Evolutionary conservation across 2,329 filamentous ascomycete genomes (phyloP).

Genomic region (Botryosphaeria dothidea): DNA sequence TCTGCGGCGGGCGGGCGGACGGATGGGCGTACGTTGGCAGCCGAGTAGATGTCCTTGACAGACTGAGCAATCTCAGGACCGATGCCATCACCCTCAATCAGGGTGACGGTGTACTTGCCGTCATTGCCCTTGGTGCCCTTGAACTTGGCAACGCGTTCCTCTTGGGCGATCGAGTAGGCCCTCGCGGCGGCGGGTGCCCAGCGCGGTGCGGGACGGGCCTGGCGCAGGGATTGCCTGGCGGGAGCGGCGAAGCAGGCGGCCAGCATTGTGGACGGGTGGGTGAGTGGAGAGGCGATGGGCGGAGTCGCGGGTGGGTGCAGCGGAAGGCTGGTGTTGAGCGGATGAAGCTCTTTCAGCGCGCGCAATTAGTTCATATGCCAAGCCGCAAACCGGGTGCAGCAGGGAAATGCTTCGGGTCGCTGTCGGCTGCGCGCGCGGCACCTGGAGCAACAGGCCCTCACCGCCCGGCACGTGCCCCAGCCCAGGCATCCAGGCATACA

Average conservation of each 20-base stretch:
- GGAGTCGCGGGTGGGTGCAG: background rate
- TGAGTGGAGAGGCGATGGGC: slow-evolving; percentile 12
- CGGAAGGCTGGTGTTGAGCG: slow-evolving; percentile 13
- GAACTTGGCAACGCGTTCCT: slow-evolving; percentile 86
- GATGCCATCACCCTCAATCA: slow-evolving; percentile 99
- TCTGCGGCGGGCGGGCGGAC: slow-evolving; percentile 11
- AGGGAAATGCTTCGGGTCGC: slow-evolving; percentile 11
- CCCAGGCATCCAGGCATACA: background rate
- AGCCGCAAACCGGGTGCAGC: slow-evolving; percentile 12
- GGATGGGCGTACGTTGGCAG: slow-evolving; percentile 70
- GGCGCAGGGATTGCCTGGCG: slow-evolving; percentile 76
- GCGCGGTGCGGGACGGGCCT: slow-evolving; percentile 44
- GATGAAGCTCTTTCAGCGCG: slow-evolving; percentile 15
- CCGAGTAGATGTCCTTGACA: slow-evolving; percentile 97
- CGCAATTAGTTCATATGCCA: slow-evolving; percentile 17
- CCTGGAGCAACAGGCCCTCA: background rate
- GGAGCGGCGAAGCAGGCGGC: slow-evolving; percentile 76
- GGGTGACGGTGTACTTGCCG: slow-evolving; percentile 91
- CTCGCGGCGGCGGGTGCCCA: slow-evolving; percentile 27
- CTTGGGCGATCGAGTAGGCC: slow-evolving; percentile 59
- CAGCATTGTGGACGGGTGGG: slow-evolving; percentile 66
- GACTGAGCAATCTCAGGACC: slow-evolving; percentile 97
- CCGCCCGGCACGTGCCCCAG: slow-evolving; percentile 1
- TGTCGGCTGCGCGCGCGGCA: slow-evolving; percentile 10
- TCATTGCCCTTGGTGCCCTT: slow-evolving; percentile 84